Evolutionary conservation across 1,139 yeast genomes (phyloP), one percentile per base, ranked within the genome.

Genomic region (Kurtzmaniella quercitrusa): DNA sequence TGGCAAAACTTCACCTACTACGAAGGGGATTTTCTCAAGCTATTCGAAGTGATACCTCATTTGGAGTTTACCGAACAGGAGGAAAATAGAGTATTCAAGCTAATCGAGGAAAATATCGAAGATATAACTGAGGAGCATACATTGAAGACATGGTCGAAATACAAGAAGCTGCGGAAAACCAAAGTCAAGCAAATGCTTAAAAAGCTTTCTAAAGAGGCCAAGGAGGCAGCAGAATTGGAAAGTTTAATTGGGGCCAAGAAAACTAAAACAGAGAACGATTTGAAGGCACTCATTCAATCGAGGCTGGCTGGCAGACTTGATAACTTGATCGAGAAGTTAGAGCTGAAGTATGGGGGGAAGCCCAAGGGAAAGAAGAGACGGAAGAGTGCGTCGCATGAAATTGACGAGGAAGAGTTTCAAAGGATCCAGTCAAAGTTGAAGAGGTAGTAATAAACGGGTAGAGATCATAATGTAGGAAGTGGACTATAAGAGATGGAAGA

Each of bases 11-110:
- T 86, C 63, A 59, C 69, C 4, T 75, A 71, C 52, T 75, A 77
- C 48, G 77, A 83, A 23, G 96, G 96, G 5, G 87, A 86, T 54
- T 77, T 88, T 55, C 67, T 82, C 42, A 70, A 72, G 46, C 64
- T 89, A 14, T 85, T 88, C 58, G 95, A 87, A 58, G 72, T 73
- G 39, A 82, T 89, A 7, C 85, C 94, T 14, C 96, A 89, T 61
- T 73, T 85, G 43, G 90, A 84, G 49, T 75, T 82, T 42, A 71
- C 73, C n/a, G 77, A 69, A 44, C 73, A 65, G 6, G 85, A 81
- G 51, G 90, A 84, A 52, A 63, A 62, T 42, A 71, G 96, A 34
- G 73, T 86, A 23, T 77, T 75, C 47, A 60, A 59, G 2, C 69
- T 81, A 3, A 75, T 88, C 27, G 70, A 73, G 37, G 55, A 51